Percentiles rank a stretch among this genome's conserved stretches.
phyloP scores from a whole-genome alignment of 2,329 filamentous ascomycete genomes.

The Juglanconis oblonga region DNA sequence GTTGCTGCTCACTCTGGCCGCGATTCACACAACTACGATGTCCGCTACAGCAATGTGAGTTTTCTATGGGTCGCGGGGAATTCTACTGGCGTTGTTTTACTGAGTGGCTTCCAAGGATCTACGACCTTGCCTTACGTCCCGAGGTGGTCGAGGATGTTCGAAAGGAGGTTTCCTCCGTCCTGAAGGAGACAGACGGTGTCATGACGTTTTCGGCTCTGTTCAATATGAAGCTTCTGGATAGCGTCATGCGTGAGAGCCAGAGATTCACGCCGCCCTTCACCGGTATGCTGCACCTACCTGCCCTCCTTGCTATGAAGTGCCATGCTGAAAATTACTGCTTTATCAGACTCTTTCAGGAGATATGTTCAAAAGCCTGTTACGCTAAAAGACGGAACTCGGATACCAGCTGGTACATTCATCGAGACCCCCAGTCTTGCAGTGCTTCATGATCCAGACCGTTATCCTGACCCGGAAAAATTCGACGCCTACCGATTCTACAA shows the following conservation, averaged over 20 bases:
- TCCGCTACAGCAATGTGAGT: slow-evolving; percentile 37
- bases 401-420: slow-evolving; percentile 35
- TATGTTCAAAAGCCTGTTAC: slow-evolving; percentile 45
- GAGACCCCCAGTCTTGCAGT: slow-evolving; percentile 34
- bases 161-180: slow-evolving; percentile 39
- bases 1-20: slow-evolving; percentile 38
- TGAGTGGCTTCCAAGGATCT: slow-evolving; percentile 27
- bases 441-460: slow-evolving; percentile 32
- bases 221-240: slow-evolving; percentile 20
- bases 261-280: slow-evolving; percentile 19
- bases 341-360: slow-evolving; percentile 39
- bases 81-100: too few relatives aligned
- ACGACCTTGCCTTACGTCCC: slow-evolving; percentile 44
- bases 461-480: slow-evolving; percentile 30
- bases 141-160: slow-evolving; percentile 47
- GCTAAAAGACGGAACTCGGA: slow-evolving; percentile 47
- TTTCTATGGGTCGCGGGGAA: neutral
- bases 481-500: slow-evolving; percentile 34
- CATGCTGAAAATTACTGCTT: neutral
- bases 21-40: slow-evolving; percentile 44
- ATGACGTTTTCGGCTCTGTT: slow-evolving; percentile 18
- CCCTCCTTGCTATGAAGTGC: neutral
- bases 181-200: slow-evolving; percentile 26
- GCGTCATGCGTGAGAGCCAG: slow-evolving; percentile 18
- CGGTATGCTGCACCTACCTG: slow-evolving; percentile 27